These are phyloP conservation scores for Dittrichia graveolens DNA, from an alignment of 129 eudicot genomes.

Conservation along the genomic window DNA sequence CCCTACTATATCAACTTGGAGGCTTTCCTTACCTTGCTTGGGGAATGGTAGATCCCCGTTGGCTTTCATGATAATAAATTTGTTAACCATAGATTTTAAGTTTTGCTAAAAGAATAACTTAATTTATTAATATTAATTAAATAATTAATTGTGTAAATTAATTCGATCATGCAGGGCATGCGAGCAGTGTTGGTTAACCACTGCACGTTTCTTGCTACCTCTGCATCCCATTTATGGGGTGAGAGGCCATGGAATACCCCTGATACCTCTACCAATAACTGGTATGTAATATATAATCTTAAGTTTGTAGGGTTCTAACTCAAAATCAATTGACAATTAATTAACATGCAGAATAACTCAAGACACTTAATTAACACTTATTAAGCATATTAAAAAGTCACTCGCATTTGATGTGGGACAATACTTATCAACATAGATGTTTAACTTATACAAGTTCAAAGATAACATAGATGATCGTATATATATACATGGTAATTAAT, in stretches of 20 bases:
- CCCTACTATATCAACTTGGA: slow-evolving; percentile 21
- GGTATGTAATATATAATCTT: not conserved
- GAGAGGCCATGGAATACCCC: slow-evolving; percentile 22
- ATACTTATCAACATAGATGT: too few species aligned
- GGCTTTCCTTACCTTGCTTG: slow-evolving; percentile 34
- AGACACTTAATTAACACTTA: too few species aligned
- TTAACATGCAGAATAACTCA: too few species aligned
- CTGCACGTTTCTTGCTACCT: not conserved
- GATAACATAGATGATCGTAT: too few species aligned
- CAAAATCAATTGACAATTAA: too few species aligned
- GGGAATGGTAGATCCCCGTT: slow-evolving; percentile 19
- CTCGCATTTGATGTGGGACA: too few species aligned
- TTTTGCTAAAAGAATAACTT: not conserved
- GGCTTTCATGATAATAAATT: too few species aligned
- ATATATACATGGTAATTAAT: not conserved
- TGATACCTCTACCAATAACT: slow-evolving; percentile 25
- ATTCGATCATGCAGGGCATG: slow-evolving; percentile 9
- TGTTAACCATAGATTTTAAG: not conserved
- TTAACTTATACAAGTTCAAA: too few species aligned
- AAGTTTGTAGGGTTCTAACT: too few species aligned
- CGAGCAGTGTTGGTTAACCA: not conserved
- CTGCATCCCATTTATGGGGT: slow-evolving; percentile 19
- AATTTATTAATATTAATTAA: not conserved
- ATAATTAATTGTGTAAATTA: not conserved
- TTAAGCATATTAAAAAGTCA: too few species aligned